These are phyloP conservation scores for Orychophragmus violaceus DNA, from an alignment of 345 rosid genomes.

Conservation along the genomic window DNA sequence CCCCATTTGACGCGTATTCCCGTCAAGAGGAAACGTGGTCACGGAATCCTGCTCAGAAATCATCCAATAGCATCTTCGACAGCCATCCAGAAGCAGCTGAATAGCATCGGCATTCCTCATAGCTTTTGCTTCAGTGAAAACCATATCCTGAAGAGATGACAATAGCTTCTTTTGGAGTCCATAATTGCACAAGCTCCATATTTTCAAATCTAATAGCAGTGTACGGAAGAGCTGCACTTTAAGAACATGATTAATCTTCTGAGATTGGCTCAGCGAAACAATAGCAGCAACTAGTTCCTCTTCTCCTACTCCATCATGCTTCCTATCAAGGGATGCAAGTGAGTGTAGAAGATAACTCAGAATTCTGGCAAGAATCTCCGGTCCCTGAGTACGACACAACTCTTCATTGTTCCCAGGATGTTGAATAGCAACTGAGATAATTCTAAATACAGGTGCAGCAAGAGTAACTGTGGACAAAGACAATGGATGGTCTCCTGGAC, in stretches of 20 bases:
- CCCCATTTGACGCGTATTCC: conserved; percentile 68
- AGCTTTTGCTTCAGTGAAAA: conserved; percentile 86
- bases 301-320: conserved; percentile 64
- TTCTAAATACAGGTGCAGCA: conserved; percentile 89
- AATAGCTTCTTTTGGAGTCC: conserved; percentile 95
- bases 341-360: conserved; percentile 77
- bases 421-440: conserved; percentile 71
- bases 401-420: conserved; percentile 93
- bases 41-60: conserved; percentile 76
- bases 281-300: conserved; percentile 99
- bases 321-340: conserved; percentile 62
- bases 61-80: conserved; percentile 99
- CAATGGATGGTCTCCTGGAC: conserved; percentile 50
- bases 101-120: conserved; percentile 98
- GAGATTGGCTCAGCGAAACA: conserved; percentile 86
- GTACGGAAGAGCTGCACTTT: conserved; percentile 94
- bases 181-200: conserved; percentile 96
- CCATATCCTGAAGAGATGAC: conserved; percentile 97
- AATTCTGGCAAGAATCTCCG: conserved; percentile 84
- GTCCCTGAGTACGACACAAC: conserved; percentile 68
- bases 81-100: conserved; percentile 98
- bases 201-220: conserved; percentile 78
- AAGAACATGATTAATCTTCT: conserved; percentile 72
- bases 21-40: conserved; percentile 50
- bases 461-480: conserved; percentile 61